phyloP scores from a whole-genome alignment of 441 rosid genomes.

The Jatropha multifida region DNA sequence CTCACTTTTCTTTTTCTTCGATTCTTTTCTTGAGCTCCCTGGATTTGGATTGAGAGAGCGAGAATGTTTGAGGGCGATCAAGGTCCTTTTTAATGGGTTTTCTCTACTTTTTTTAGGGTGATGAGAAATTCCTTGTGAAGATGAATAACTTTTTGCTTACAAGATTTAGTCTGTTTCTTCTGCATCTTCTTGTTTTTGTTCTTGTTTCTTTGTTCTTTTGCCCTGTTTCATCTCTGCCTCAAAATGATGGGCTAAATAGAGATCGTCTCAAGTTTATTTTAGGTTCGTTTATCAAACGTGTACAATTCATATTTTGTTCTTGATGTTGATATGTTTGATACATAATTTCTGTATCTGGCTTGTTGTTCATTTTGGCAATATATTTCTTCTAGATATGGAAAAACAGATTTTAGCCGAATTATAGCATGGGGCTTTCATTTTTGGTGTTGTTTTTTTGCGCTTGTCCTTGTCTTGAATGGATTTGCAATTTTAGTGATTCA shows the following conservation, averaged over 20 bases:
- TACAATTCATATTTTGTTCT: neutral
- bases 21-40: conserved; percentile 8
- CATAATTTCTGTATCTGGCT: conserved; percentile 5
- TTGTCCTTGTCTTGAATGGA: too few relatives aligned
- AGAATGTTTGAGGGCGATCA: neutral
- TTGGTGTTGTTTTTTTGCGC: neutral
- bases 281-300: conserved; percentile 38
- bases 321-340: neutral
- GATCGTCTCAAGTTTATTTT: conserved; percentile 54
- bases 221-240: conserved; percentile 34
- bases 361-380: conserved; percentile 15
- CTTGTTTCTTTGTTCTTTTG: conserved; percentile 27
- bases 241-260: conserved; percentile 29
- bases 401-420: neutral
- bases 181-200: conserved; percentile 18
- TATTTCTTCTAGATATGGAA: neutral
- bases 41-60: conserved; percentile 11
- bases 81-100: conserved; percentile 26
- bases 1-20: neutral
- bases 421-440: neutral
- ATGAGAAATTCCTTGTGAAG: conserved; percentile 4
- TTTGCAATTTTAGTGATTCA: too few relatives aligned
- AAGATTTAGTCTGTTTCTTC: conserved; percentile 26
- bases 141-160: conserved; percentile 26
- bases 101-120: conserved; percentile 7